phyloP scores from a whole-genome alignment of 345 rosid genomes.

The Durio zibethinus region DNA sequence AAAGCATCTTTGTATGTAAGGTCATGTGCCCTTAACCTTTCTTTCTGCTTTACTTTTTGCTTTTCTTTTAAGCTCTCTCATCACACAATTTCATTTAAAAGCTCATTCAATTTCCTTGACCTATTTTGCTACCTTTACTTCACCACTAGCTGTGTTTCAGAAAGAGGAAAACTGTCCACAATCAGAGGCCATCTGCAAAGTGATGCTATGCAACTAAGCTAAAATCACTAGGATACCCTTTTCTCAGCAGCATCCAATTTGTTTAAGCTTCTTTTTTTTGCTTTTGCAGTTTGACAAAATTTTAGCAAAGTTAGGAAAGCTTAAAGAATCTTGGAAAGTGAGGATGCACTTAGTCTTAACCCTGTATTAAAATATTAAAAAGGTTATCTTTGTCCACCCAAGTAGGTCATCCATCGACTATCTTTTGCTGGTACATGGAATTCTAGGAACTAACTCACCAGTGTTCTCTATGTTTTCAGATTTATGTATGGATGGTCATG shows the following conservation, averaged over 20 bases:
- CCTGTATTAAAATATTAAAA: background rate
- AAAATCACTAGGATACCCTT: background rate
- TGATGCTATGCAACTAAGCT: background rate
- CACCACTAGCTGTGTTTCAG: conserved; percentile 21
- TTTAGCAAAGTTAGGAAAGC: background rate
- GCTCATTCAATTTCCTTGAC: background rate
- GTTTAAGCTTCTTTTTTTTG: background rate
- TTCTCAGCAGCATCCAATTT: background rate
- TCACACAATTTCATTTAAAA: background rate
- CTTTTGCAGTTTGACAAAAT: background rate
- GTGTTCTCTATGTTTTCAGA: background rate
- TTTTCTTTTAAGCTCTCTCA: background rate
- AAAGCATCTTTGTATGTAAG: conserved; percentile 36
- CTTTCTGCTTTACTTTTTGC: conserved; percentile 10
- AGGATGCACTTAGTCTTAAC: background rate
- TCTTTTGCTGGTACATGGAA: background rate
- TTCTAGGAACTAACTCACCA: background rate
- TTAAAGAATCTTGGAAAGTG: conserved; percentile 1
- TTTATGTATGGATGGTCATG: background rate
- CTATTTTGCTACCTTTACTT: too few relatives aligned
- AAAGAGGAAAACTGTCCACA: conserved; percentile 10
- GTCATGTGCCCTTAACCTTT: conserved; percentile 23
- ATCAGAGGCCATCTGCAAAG: background rate
- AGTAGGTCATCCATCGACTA: background rate
- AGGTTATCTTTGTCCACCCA: conserved; percentile 2